Conservation (phyloP, 352 stramenopile species). For the Pythium guiyangense region DNA sequence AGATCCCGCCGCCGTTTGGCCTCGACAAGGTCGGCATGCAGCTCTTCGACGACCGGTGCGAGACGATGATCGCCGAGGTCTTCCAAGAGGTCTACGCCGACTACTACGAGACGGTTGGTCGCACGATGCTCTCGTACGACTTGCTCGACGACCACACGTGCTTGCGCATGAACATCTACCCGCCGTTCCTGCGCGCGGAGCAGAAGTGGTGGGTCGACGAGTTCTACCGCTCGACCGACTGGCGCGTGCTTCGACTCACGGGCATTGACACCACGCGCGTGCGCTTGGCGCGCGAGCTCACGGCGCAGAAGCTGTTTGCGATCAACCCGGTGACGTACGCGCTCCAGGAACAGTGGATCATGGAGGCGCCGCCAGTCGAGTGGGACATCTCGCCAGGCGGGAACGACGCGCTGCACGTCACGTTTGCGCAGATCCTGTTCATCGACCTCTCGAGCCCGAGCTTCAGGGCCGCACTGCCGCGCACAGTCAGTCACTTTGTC, state of each 20-base stretch:
- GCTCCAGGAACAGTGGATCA: conserved; percentile 86
- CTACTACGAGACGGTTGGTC: conserved; percentile 74
- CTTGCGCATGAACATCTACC: conserved; percentile 80
- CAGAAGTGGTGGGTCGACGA: conserved; percentile 87
- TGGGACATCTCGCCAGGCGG: conserved; percentile 56
- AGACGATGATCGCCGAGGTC: conserved; percentile 63
- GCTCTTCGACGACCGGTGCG: conserved; percentile 55
- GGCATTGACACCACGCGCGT: conserved; percentile 51
- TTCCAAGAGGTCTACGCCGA: conserved; percentile 75
- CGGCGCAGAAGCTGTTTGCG: conserved; percentile 56
- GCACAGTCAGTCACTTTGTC: conserved; percentile 84
- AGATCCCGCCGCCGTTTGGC: conserved; percentile 55
- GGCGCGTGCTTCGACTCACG: conserved; percentile 79
- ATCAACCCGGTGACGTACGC: conserved; percentile 83
- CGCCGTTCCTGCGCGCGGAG: conserved; percentile 66
- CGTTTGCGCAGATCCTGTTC: conserved; percentile 79
- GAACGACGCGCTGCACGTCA: conserved; percentile 12
- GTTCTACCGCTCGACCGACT: conserved; percentile 62
- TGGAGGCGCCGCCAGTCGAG: conserved; percentile 60
- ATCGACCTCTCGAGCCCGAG: conserved; percentile 62
- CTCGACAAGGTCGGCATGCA: conserved; percentile 40
- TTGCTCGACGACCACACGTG: conserved; percentile 70
- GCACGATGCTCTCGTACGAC: conserved; percentile 87
- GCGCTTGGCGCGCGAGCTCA: conserved; percentile 29
- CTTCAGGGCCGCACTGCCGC: conserved; percentile 70